Evolutionary conservation across 1,139 yeast genomes (phyloP).

Genomic region (Starmera stellimalicola): DNA sequence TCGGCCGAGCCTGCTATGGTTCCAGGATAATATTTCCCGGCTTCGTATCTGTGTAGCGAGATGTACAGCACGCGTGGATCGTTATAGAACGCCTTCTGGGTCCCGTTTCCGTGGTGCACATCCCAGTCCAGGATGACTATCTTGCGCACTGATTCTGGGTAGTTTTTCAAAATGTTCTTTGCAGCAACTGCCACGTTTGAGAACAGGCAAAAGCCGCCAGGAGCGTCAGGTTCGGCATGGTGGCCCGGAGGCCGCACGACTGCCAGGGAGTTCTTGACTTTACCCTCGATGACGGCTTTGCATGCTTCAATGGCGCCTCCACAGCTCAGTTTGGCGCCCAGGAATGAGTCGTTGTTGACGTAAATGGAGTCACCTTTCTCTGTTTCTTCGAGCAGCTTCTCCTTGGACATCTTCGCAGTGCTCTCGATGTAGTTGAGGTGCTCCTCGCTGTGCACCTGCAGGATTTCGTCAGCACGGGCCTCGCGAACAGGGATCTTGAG

Average conservation of each 20-base stretch:
- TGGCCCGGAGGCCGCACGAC: constrained; percentile 99
- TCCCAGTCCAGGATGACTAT: constrained; percentile 94
- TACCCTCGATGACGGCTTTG: constrained; percentile 87
- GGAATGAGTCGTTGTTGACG: constrained; percentile 81
- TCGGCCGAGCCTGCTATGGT: constrained; percentile 73
- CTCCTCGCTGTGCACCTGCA: constrained; percentile 75
- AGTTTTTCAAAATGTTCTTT: constrained; percentile 65
- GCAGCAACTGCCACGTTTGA: constrained; percentile 98
- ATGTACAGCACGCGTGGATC: constrained; percentile 89
- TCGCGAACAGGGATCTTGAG: constrained; percentile 83
- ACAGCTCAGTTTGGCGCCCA: constrained; percentile 86
- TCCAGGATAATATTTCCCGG: constrained; percentile 92
- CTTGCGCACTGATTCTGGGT: constrained; percentile 81
- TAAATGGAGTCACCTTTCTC: constrained; percentile 93
- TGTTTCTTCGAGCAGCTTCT: constrained; percentile 70
- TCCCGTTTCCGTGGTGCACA: constrained; percentile 97
- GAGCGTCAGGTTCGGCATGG: constrained; percentile 95
- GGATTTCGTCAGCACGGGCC: constrained; percentile 78
- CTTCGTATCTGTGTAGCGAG: constrained; percentile 86
- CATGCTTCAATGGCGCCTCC: constrained; percentile 98
- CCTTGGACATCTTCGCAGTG: constrained; percentile 73
- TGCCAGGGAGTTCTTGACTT: constrained; percentile 85
- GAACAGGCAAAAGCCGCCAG: constrained; percentile 95
- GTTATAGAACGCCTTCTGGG: constrained; percentile 82
- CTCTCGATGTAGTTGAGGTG: constrained; percentile 71